Evolutionary conservation across 2,329 filamentous ascomycete genomes (phyloP).

Genomic region (Grosmannia penicillata): DNA sequence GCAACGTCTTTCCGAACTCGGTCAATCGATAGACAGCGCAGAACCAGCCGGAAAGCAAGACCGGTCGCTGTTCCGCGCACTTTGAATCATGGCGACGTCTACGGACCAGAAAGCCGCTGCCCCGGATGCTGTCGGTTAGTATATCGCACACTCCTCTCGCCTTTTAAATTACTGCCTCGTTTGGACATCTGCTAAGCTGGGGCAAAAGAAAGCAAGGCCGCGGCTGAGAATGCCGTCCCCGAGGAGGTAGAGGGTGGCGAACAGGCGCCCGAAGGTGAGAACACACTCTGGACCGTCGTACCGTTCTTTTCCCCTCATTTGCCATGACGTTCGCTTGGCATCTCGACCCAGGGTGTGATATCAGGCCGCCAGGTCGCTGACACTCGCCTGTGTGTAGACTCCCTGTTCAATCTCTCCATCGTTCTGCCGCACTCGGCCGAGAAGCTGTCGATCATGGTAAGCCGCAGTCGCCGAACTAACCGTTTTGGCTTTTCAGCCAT

Average conservation of each 20-base stretch:
- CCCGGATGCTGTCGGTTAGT: slow-evolving; percentile 7
- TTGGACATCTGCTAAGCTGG: not conserved
- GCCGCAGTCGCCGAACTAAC: too few relatives aligned
- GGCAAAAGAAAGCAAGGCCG: slow-evolving; percentile 3
- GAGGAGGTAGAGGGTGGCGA: slow-evolving; percentile 14
- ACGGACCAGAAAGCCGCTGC: slow-evolving; percentile 5
- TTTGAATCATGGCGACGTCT: slow-evolving; percentile 2
- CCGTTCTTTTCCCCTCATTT: too few relatives aligned
- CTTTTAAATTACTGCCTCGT: not conserved
- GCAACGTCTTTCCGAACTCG: too few relatives aligned
- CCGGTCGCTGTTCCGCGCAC: not conserved
- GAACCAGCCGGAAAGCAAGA: not conserved
- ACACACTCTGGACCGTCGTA: too few relatives aligned
- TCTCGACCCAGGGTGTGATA: not conserved
- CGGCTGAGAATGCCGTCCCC: slow-evolving; percentile 7
- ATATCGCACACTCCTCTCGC: too few relatives aligned
- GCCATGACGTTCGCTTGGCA: not conserved
- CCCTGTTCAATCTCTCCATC: slow-evolving; percentile 52
- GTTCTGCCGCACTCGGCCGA: slow-evolving; percentile 66
- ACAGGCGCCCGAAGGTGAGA: slow-evolving; percentile 18
- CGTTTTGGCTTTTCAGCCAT: slow-evolving; percentile 9
- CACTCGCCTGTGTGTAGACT: slow-evolving; percentile 17
- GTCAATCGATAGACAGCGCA: not conserved
- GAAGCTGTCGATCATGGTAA: slow-evolving; percentile 75
- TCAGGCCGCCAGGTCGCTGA: slow-evolving; percentile 6